Evolutionary conservation across 768 basidiomycete species (phyloP).

Genomic region (Agrocybe chaxingu): DNA sequence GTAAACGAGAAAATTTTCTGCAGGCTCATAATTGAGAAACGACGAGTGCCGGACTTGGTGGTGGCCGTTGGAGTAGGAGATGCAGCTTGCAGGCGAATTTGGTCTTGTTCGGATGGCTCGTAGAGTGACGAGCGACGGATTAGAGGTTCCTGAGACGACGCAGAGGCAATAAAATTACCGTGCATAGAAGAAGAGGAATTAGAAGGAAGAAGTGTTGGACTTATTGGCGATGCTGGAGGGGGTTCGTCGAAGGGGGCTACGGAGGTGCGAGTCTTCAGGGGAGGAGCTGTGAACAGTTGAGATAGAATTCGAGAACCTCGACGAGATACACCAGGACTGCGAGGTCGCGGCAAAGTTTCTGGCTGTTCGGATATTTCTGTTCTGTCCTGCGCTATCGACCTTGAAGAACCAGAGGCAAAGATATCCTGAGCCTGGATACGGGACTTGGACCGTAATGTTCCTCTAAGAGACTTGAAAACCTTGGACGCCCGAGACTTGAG

Average conservation of each 20-base stretch:
- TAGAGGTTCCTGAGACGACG: not conserved
- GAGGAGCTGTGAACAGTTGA: conserved; percentile 30
- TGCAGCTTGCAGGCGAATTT: conserved; percentile 20
- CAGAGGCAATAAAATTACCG: not conserved
- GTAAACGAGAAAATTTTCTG: conserved; percentile 37
- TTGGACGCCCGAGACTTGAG: conserved; percentile 44
- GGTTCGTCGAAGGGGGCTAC: conserved; percentile 27
- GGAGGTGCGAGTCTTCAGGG: conserved; percentile 21
- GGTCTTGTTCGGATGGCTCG: conserved; percentile 9
- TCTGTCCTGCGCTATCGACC: conserved; percentile 9
- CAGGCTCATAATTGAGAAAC: conserved; percentile 36
- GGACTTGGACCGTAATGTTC: conserved; percentile 25
- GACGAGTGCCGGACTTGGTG: conserved; percentile 25
- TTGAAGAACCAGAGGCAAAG: conserved; percentile 18
- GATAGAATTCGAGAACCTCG: conserved; percentile 35
- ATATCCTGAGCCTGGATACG: conserved; percentile 30
- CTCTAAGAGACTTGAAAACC: conserved; percentile 21
- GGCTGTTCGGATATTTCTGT: conserved; percentile 4
- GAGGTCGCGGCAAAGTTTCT: conserved; percentile 21
- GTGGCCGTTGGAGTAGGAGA: conserved; percentile 32
- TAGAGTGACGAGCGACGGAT: conserved; percentile 15
- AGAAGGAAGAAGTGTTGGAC: conserved; percentile 11
- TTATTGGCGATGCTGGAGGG: conserved; percentile 18
- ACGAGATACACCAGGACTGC: conserved; percentile 33
- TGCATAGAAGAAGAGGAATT: conserved; percentile 11